Base-by-base conservation (phyloP, 345 rosid genomes). In the Microcos paniculata region DNA sequence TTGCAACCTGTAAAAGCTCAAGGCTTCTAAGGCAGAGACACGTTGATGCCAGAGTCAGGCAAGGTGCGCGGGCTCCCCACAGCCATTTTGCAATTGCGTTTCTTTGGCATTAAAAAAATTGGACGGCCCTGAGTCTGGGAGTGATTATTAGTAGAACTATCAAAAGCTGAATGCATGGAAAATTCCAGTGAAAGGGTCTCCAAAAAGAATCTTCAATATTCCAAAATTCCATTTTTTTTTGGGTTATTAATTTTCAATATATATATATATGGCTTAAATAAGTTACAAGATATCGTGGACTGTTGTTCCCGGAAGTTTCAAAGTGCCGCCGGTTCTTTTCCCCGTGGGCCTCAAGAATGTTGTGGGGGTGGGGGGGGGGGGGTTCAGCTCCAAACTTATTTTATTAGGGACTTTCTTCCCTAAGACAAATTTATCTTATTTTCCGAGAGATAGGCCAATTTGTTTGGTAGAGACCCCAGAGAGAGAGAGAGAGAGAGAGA, bases 311-410 rank as follows among this genome's bases (percentile, higher is more conserved):
- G 77, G 71, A 82, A 62, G 78, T 73, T 70, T 58, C 66, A 78
- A 58, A 57, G 61, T 24, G 77, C 53, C 69, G 69, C 42, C 77
- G 48, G 78, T 53, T 30, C n/a, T n/a, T n/a, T n/a, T n/a, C 21
- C 12, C 35, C 2, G 79, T 78, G 87, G 82, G 21, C 53, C 82
- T 42, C 13, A 0, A 35, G 84, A 83, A 83, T 83, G 82, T 78
- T 57, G 78, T 62, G 81, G 78, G 70, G 78, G 80, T 42, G 28
- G n/a, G n/a, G n/a, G n/a, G n/a, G n/a, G n/a, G n/a, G n/a, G n/a
- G n/a, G n/a, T n/a, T n/a, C 72, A 48, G 76, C 76, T 61, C 33
- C 45, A 53, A 35, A 35, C 55, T 6, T 79, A 19, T 74, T 69
- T 78, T 48, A 45, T 73, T 33, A 53, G 12, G 8, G 33, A 16